Base-by-base conservation (phyloP, 2,329 filamentous ascomycete species). In the Penicillium oxalicum region DNA sequence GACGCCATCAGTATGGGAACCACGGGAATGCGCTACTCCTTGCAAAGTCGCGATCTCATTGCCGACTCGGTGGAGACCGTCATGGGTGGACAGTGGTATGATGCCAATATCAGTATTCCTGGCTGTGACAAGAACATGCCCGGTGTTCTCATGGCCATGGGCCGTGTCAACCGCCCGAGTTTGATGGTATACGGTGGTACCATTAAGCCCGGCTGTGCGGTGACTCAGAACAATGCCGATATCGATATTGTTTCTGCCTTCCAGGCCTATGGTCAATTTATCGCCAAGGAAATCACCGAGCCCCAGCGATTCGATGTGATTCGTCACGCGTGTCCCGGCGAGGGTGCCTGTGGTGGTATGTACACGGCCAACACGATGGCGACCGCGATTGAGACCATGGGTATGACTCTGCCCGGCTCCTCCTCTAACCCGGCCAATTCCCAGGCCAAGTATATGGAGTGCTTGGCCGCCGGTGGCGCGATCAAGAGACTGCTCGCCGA, bases 41-140 rank as follows among this genome's bases (percentile, higher is more conserved):
- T 96, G 45, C 93, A 97, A 76, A 95, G 88, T 59, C 81, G 93
- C 69, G 93, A 98, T 71, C 82, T 98, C 63, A 98, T 98, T 62
- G 93, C 93, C 63, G 93, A 98, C 74, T 94, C 88, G 53, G 95
- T 98, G 64, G 93, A 98, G 79, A 97, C 93, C 4, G 93, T 98
- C 62, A 98, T 97, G 91, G 86, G 90, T 59, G 93, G 90, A 12
- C 93, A 98, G 74, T 97, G 91, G 90, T 97, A 98, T 68, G 93
- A 98, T 70, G 91, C 84, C 60, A 97, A 97, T 72, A 87, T 98
- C 67, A 95, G 89, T 45, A 87, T 98, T 62, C 93, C 93, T 11
- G 93, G 93, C 42, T 98, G 93, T 73, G 93, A 98, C 80, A 98
- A 98, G 83, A 98, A 98, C 75, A 97, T 98, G 93, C 90, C 90